Evolutionary conservation across 176 grass and related monocot genomes (phyloP).

Genomic region (Eragrostis curvula): DNA sequence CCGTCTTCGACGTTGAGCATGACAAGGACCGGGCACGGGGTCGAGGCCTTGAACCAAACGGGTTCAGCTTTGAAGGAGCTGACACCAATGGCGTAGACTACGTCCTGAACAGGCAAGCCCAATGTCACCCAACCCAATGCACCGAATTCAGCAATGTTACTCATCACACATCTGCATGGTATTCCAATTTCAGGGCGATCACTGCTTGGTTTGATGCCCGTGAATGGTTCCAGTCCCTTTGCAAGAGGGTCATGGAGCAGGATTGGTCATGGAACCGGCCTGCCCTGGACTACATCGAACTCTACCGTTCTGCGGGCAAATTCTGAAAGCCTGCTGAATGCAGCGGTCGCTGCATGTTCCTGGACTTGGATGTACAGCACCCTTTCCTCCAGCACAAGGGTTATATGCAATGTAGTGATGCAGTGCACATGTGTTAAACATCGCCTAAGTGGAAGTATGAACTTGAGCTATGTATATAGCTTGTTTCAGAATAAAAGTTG

Average conservation of each 20-base stretch:
- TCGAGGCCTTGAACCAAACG: conserved; percentile 74
- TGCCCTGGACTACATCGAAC: conserved; percentile 84
- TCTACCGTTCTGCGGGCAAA: conserved; percentile 71
- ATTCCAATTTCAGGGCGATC: conserved; percentile 63
- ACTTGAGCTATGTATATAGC: not conserved
- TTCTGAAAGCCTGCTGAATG: not conserved
- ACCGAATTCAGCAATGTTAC: not conserved
- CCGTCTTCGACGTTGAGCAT: conserved; percentile 77
- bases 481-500: not conserved
- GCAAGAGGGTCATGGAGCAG: conserved; percentile 90
- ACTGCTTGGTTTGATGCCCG: conserved; percentile 65
- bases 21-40: conserved; percentile 73
- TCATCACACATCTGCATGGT: not conserved
- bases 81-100: conserved; percentile 63
- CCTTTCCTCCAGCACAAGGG: not conserved
- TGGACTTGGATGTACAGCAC: conserved; percentile 23
- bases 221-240: conserved; percentile 67
- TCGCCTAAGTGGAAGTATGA: not conserved
- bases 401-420: not conserved
- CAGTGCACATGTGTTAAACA: not conserved
- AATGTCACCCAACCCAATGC: not conserved
- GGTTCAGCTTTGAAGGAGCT: conserved; percentile 82
- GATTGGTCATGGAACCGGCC: conserved; percentile 97
- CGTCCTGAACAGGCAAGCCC: conserved; percentile 72
- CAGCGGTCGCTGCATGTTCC: not conserved